phyloP scores from a whole-genome alignment of 257 asterid genomes.

The Solanum piurae region DNA sequence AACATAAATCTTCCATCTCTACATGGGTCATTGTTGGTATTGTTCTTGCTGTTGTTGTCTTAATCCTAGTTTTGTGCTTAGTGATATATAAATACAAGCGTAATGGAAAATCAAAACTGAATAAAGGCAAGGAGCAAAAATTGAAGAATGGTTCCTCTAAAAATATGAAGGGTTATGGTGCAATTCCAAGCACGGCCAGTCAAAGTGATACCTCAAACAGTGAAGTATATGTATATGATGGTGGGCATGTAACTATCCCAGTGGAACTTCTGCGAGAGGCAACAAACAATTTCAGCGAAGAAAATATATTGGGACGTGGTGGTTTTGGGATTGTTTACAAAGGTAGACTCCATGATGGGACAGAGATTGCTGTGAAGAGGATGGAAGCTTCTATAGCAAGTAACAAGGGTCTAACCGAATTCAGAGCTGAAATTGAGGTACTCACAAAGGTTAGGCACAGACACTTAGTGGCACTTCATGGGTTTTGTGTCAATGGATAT shows the following conservation, averaged over 20 bases:
- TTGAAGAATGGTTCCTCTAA: not conserved
- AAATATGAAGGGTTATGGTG: conserved; percentile 3
- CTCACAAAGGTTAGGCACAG: conserved; percentile 71
- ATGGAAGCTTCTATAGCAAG: conserved; percentile 47
- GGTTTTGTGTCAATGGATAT: conserved; percentile 58
- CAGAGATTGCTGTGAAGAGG: conserved; percentile 76
- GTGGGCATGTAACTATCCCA: conserved; percentile 39
- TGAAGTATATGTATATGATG: conserved; percentile 31
- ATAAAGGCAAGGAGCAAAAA: not conserved
- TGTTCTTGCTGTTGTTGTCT: conserved; percentile 5
- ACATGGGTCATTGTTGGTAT: conserved; percentile 20
- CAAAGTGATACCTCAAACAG: conserved; percentile 5
- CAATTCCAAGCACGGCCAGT: not conserved
- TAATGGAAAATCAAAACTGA: not conserved
- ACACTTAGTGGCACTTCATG: conserved; percentile 67
- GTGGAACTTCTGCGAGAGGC: conserved; percentile 52
- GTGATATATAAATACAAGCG: conserved; percentile 23
- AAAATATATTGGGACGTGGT: conserved; percentile 57
- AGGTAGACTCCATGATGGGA: conserved; percentile 62
- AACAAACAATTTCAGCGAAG: conserved; percentile 47
- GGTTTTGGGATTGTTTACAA: conserved; percentile 80
- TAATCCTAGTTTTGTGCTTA: conserved; percentile 3
- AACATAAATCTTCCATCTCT: conserved; percentile 1
- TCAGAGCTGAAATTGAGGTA: conserved; percentile 80
- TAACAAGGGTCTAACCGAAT: conserved; percentile 51